Evolutionary conservation across 2,329 filamentous ascomycete genomes (phyloP), one percentile per base, ranked within the genome.

Genomic region (Aspergillus quadrilineatus): DNA sequence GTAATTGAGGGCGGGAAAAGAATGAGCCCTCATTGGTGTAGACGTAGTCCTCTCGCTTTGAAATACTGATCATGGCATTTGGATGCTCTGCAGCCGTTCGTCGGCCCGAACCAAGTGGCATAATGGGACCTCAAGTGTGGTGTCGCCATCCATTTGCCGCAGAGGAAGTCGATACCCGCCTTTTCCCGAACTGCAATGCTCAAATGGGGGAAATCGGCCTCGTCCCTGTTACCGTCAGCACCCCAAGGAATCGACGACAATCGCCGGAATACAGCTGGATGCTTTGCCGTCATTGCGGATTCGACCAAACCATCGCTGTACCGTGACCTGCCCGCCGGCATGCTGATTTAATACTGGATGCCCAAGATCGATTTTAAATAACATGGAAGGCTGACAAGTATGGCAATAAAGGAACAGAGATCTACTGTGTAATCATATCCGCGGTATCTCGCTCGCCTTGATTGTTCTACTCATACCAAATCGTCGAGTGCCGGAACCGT

Each of bases 131-230:
- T 29, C 45, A 50, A 59, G 37, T 51, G 30, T 41, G 32, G 50
- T 30, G 14, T 17, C 47, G 39, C 55, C 52, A 48, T 46, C 12
- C 46, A 58, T 59, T 64, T 63, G 45, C 62, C 62, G 66, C 64
- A 57, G 49, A 50, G 52, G 15, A 29, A 53, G 41, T 56, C 60
- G 53, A 53, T 49, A 60, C 60, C 69, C 69, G 69, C 68, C 67
- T 71, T 72, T 72, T 70, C 59, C 70, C 70, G 69, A 71, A 36
- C 17, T 34, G 45, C 26, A 39, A 60, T 46, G 46, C 56, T 47
- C 49, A 47, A 50, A 39, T 51, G 56, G 56, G 44, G 48, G 53
- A 57, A 52, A 57, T 30, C 58, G 60, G 63, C 43, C 51, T 17
- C 43, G 52, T 55, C 45, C 47, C 59, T 62, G 60, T 57, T 49